Conservation (phyloP, 768 basidiomycete species). For the Hygrophorus russula region DNA sequence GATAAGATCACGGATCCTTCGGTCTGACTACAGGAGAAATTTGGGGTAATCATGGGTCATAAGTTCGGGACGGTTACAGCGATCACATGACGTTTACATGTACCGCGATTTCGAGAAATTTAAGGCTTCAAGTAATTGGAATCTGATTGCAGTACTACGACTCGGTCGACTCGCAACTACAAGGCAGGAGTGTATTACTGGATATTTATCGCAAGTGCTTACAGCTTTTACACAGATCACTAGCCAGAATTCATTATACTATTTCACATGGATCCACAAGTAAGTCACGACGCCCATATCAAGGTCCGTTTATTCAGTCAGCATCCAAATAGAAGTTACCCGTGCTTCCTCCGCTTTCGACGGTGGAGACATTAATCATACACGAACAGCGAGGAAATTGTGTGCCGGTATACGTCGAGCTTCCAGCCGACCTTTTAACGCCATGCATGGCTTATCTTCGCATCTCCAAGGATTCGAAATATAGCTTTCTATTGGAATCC, state of each 20-base stretch:
- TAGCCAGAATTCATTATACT: too few species aligned
- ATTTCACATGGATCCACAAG: constrained; percentile 35
- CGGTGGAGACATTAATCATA: constrained; percentile 66
- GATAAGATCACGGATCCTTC: constrained; percentile 40
- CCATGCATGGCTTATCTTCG: constrained; percentile 96
- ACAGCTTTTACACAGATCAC: too few species aligned
- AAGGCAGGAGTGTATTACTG: too few species aligned
- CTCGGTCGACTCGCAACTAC: too few species aligned
- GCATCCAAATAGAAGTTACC: constrained; percentile 41
- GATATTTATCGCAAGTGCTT: too few species aligned
- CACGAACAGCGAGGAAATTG: constrained; percentile 84
- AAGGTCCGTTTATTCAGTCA: not conserved
- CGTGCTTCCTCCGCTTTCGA: constrained; percentile 60
- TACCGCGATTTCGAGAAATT: too few species aligned
- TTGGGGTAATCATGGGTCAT: constrained; percentile 75
- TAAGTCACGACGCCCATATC: constrained; percentile 14
- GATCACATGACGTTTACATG: too few species aligned
- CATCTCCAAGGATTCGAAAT: constrained; percentile 83
- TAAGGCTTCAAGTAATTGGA: too few species aligned
- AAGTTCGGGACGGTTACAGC: too few species aligned
- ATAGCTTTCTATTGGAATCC: constrained; percentile 92
- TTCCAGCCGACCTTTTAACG: constrained; percentile 93
- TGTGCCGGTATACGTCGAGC: constrained; percentile 83
- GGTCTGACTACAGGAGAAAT: constrained; percentile 61
- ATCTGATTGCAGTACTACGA: too few species aligned